phyloP scores from a whole-genome alignment of 2,329 filamentous ascomycete genomes.

The Bimuria novae-zelandiae region DNA sequence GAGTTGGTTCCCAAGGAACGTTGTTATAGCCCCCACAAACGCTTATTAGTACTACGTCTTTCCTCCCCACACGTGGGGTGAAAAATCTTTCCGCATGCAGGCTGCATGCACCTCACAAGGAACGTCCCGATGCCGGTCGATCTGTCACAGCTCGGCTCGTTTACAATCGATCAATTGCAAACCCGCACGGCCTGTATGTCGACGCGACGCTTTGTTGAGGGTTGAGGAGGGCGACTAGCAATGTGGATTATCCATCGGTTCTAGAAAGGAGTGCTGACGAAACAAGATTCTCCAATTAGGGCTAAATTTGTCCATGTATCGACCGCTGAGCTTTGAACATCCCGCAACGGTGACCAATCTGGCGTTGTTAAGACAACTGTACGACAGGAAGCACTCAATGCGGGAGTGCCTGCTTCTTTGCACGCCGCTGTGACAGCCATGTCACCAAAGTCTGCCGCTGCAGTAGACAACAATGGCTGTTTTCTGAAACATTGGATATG shows the following conservation, averaged over 20 bases:
- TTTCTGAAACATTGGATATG: conserved; percentile 31
- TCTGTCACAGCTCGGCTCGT: conserved; percentile 12
- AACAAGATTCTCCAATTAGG: conserved; percentile 21
- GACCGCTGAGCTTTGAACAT: conserved; percentile 13
- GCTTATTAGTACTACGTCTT: conserved; percentile 16
- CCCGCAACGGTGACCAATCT: conserved; percentile 27
- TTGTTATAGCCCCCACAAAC: conserved; percentile 19
- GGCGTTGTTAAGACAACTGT: conserved; percentile 26
- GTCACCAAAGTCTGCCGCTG: conserved; percentile 21
- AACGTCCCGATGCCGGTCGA: conserved; percentile 17
- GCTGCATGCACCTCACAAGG: conserved; percentile 33
- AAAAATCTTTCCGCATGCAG: conserved; percentile 19
- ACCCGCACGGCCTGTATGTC: conserved; percentile 23
- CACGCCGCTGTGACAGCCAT: conserved; percentile 38
- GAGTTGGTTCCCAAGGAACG: background rate
- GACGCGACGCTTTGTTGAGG: too few species aligned
- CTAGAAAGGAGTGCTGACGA: conserved; percentile 14
- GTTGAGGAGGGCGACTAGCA: too few species aligned
- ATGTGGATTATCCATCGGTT: conserved; percentile 9
- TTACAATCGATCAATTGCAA: conserved; percentile 18
- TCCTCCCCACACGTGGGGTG: background rate
- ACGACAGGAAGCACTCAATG: conserved; percentile 31
- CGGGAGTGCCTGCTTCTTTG: conserved; percentile 30
- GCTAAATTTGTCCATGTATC: conserved; percentile 23
- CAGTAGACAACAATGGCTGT: conserved; percentile 30